Evolutionary conservation across 2,329 filamentous ascomycete genomes (phyloP), one percentile per base, ranked within the genome.

Genomic region (Paecilomyces sp.): DNA sequence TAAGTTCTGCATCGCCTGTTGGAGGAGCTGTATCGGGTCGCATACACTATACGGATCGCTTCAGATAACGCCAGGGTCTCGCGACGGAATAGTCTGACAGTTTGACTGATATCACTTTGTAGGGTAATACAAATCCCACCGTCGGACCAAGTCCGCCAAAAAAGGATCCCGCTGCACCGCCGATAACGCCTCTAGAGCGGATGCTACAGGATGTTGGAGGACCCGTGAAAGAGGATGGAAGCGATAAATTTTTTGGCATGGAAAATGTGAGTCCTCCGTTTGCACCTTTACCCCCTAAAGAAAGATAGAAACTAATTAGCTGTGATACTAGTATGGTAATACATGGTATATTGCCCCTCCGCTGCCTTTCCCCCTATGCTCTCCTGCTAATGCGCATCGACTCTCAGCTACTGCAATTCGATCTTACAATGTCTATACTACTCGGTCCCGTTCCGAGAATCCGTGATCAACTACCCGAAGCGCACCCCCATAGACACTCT

Each of bases 401-500:
- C 22, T 28, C 18, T 31, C 76, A 97, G 93, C 75, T 99, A 99
- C 78, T 96, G 91, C 80, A 99, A 99, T 77, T 99, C 94, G 13
- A 96, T 99, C 70, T 85, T 99, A 60, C 94, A 99, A 79, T 95
- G 92, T 68, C 86, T 99, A 60, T 99, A 96, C 79, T 96, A 96
- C 79, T 97, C 93, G 22, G 88, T 91, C 53, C 87, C 91, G 33
- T 99, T 99, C 76, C 90, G 94, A 77, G 89, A 97, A 79, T 87
- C 93, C 70, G 91, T 99, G 66, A 87, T 99, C 76, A 92, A 90
- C 71, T 99, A 96, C 70, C 93, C 94, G 3, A 83, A 85, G 34
- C 82, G 86, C 62, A 87, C 88, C 3, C 86, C 89, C 11, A 80
- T 86, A 64, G 86, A 91, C 69, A 86, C 84, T 18, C 83, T 91